A percentile compares a stretch with the other conserved stretches of the same genome.
phyloP scores from a whole-genome alignment of 2,329 filamentous ascomycete genomes.

The Iodosphaeria phyllophila region DNA sequence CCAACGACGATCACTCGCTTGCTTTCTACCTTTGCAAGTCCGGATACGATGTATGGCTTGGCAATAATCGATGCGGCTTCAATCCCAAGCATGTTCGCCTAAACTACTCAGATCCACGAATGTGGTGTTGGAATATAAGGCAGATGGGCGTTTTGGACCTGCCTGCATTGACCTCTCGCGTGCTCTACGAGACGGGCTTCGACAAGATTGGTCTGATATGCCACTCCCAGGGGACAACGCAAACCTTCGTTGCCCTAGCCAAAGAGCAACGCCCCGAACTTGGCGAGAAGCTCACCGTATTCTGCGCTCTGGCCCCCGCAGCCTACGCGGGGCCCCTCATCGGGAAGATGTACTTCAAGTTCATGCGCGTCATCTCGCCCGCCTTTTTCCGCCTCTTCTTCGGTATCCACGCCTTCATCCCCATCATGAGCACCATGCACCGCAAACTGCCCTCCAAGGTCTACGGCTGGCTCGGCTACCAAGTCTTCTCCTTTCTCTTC shows the following conservation, averaged over 20 bases:
- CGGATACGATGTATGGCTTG: slow-evolving; percentile 89
- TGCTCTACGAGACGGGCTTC: slow-evolving; percentile 69
- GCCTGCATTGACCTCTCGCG: slow-evolving; percentile 59
- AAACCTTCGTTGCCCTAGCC: slow-evolving; percentile 72
- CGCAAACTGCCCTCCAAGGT: slow-evolving; percentile 40
- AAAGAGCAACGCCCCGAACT: slow-evolving; percentile 80
- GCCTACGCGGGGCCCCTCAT: slow-evolving; percentile 79
- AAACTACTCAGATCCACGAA: slow-evolving; percentile 58
- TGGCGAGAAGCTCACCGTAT: slow-evolving; percentile 66
- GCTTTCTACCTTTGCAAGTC: slow-evolving; percentile 86
- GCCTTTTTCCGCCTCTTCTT: slow-evolving; percentile 64
- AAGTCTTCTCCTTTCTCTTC: slow-evolving; percentile 79
- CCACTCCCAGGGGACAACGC: slow-evolving; percentile 81
- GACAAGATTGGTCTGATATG: slow-evolving; percentile 65
- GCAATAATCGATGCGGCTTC: slow-evolving; percentile 84
- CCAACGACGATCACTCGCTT: slow-evolving; percentile 74
- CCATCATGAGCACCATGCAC: slow-evolving; percentile 81
- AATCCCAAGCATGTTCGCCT: slow-evolving; percentile 57
- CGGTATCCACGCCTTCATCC: slow-evolving; percentile 85
- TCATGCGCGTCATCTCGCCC: slow-evolving; percentile 68
- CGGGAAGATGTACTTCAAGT: slow-evolving; percentile 76
- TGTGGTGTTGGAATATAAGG: slow-evolving; percentile 95
- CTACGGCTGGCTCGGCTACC: slow-evolving; percentile 72
- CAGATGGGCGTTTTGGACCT: slow-evolving; percentile 88
- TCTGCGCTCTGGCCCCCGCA: slow-evolving; percentile 79